Base-by-base conservation (phyloP, 108 stramenopile genomes). In the Stephanodiscus minutulus region DNA sequence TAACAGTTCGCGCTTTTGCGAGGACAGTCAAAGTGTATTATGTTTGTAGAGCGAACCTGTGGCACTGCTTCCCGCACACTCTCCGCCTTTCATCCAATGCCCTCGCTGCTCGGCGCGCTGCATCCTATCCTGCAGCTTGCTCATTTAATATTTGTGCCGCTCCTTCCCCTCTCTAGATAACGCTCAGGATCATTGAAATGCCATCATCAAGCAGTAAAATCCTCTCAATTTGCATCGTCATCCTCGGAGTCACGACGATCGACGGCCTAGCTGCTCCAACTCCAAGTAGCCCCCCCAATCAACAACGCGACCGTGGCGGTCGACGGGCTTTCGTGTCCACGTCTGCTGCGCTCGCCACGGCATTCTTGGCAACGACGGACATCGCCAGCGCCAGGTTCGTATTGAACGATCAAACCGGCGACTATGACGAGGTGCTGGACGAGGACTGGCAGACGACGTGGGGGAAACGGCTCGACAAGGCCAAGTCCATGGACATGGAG, bases 391-490 rank as follows among this genome's bases (percentile, higher is more conserved):
- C 82, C 27, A 65, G 76, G 20, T 85, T 81, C 73, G 68, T 83
- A 15, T 43, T 87, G 27, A 84, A 85, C 57, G 87, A 87, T 18
- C 82, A 83, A 46, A 85, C 81, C 7, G 87, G 87, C n/a, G 87
- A 87, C 6, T 87, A 87, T 46, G 84, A 84, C 25, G 82, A 87
- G 64, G 64, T 83, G 12, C 43, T 67, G 20, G 85, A 86, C 21
- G 64, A 66, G 39, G 84, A 85, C 37, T 87, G 87, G 87, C 82
- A 87, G 64, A 74, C 75, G 15, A 77, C 82, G 48, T 87, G 87
- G 87, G 75, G 71, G 33, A 61, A 85, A 63, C 79, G 87, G 0
- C 43, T 83, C 11, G 82, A 87, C 33, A 85, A 87, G 61, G 84
- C 84, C 18, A 57, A 72, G 28, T 37, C 54, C 1, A 87, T 87